Percentiles rank a stretch among this genome's conserved stretches.
phyloP scores from a whole-genome alignment of 441 rosid species.

The Breynia disticha region DNA sequence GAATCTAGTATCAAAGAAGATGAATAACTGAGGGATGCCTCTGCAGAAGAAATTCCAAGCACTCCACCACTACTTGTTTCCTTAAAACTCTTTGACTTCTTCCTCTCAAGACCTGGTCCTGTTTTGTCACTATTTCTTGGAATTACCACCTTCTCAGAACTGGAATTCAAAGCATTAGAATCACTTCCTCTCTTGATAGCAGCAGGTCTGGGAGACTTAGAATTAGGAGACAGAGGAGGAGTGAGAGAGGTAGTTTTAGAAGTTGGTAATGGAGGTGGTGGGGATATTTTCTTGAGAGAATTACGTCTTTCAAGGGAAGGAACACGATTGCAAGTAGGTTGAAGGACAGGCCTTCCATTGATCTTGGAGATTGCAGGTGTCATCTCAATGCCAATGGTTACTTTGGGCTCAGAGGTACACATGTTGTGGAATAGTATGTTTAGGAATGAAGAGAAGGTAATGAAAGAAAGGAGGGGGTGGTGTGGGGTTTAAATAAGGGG shows the following conservation, averaged over 20 bases:
- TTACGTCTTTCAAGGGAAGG: constrained; percentile 24
- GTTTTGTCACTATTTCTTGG: constrained; percentile 14
- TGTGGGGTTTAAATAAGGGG: constrained; percentile 19
- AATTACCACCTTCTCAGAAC: constrained; percentile 25
- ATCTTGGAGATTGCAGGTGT: constrained; percentile 27
- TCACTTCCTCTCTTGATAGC: constrained; percentile 30
- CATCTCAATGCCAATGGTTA: constrained; percentile 19
- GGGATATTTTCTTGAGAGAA: constrained; percentile 25
- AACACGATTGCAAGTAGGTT: constrained; percentile 42
- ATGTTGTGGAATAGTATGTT: constrained; percentile 5
- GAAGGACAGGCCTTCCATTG: constrained; percentile 55
- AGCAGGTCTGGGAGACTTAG: constrained; percentile 28
- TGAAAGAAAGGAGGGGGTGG: constrained; percentile 12
- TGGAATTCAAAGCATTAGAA: constrained; percentile 20
- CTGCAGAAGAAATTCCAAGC: constrained; percentile 5
- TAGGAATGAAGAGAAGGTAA: background rate
- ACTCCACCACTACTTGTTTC: constrained; percentile 22
- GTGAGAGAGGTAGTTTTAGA: constrained; percentile 1
- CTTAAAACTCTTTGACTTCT: constrained; percentile 65
- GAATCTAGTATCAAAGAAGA: constrained; percentile 54
- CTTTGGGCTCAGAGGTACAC: constrained; percentile 34
- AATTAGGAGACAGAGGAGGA: constrained; percentile 27
- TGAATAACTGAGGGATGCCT: constrained; percentile 25
- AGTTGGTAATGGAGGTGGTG: constrained; percentile 12
- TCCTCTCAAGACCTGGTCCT: constrained; percentile 34